Evolutionary conservation across 1,284 basidiomycete species (phyloP), one percentile per base, ranked within the genome.

Genomic region (Singerocomus inundabilis): DNA sequence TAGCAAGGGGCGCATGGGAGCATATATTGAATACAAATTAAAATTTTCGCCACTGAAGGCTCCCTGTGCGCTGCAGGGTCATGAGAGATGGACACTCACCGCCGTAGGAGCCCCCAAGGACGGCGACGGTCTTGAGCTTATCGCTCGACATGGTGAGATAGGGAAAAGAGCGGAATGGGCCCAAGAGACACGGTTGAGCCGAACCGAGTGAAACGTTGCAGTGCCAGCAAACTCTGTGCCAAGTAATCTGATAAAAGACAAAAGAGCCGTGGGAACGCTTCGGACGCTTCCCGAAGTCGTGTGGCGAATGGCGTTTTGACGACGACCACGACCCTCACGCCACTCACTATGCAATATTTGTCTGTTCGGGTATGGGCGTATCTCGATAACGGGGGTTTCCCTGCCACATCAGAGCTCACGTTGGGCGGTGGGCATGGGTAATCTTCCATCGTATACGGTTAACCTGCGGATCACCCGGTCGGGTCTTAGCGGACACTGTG

Each of bases 31-130:
- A 11, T 40, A 41, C 30, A 36, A 39, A 32, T 15, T 34, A 37
- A 45, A 18, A 35, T 39, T 6, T n/a, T n/a, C n/a, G n/a, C n/a
- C n/a, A 15, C 15, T 12, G 21, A 35, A 34, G 33, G 18, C 21
- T 30, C 42, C 48, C 10, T 16, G 11, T 24, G 33, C 9, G 9
- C n/a, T 40, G 26, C 18, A 49, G 41, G 32, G 33, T 25, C 24
- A 18, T 34, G 26, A 32, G 18, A 28, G 2, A 9, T n/a, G n/a
- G 30, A 10, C 10, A 64, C 72, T 47, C 37, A 77, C 79, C 80
- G 48, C 79, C 83, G 59, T 84, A 85, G 5, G 80, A 76, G n/a
- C 72, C 78, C 11, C 83, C 83, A 31, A 84, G 72, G 32, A 84
- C 76, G 37, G 78, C 75, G 15, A 85, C 74, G 3, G 80, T 84